Percentiles rank a stretch among this genome's conserved stretches.
phyloP scores from a whole-genome alignment of 495 filamentous ascomycete species.

The Aspergillus indologenus region DNA sequence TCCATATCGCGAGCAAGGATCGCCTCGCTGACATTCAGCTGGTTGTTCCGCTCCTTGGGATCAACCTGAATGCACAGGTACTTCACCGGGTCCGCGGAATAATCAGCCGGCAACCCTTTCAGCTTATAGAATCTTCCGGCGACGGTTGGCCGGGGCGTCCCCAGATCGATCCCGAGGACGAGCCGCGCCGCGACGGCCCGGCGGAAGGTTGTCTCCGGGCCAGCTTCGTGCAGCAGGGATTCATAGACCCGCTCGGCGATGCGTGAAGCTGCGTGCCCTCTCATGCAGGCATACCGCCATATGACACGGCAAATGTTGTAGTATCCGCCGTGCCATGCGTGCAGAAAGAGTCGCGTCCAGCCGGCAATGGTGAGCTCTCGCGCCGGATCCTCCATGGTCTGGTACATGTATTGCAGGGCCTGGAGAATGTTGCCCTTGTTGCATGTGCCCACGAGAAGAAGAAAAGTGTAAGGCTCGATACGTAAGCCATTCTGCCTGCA shows the following conservation, averaged over 20 bases:
- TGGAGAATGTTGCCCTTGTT: conserved; percentile 18
- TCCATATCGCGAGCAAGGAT: conserved; percentile 32
- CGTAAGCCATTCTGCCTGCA: conserved; percentile 24
- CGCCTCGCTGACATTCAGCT: conserved; percentile 23
- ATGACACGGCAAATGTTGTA: conserved; percentile 47
- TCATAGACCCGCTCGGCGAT: conserved; percentile 33
- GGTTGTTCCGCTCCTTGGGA: conserved; percentile 24
- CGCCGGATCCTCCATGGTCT: conserved; percentile 14
- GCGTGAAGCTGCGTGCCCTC: conserved; percentile 23
- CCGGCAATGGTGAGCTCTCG: conserved; percentile 13
- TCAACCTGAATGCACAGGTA: conserved; percentile 21
- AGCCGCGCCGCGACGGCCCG: conserved; percentile 34
- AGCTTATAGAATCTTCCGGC: conserved; percentile 10
- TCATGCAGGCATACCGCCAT: conserved; percentile 49
- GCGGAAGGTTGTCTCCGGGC: conserved; percentile 21
- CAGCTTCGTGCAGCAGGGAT: conserved; percentile 27
- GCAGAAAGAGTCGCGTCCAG: conserved; percentile 38
- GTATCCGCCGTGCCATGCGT: conserved; percentile 33
- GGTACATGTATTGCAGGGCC: conserved; percentile 23
- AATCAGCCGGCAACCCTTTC: conserved; percentile 28
- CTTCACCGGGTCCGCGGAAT: conserved; percentile 28
- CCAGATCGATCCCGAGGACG: conserved; percentile 35
- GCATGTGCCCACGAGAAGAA: conserved; percentile 23
- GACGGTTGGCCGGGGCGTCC: conserved; percentile 11
- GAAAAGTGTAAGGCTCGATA: conserved; percentile 21